phyloP scores from a whole-genome alignment of 2,329 filamentous ascomycete genomes.

The Rhynchosporium graminicola region DNA sequence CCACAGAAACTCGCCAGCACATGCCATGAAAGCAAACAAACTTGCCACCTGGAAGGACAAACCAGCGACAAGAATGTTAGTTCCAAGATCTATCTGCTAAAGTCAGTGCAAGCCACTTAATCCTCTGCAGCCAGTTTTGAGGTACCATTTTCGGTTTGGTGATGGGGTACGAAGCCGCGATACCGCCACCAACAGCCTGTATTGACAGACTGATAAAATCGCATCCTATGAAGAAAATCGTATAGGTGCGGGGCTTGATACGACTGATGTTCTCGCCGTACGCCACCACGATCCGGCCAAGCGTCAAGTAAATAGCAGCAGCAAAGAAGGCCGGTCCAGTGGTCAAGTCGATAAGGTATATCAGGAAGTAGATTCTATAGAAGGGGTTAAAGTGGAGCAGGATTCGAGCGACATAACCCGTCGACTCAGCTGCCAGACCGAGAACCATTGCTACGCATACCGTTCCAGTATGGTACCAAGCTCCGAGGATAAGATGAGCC shows the following conservation, averaged over 20 bases:
- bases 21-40: constrained; percentile 41
- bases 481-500: neutral
- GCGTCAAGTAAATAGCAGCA: constrained; percentile 57
- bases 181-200: constrained; percentile 58
- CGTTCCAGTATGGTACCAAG: neutral
- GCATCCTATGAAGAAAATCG: constrained; percentile 60
- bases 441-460: neutral
- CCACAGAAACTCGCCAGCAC: constrained; percentile 22
- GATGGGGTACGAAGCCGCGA: constrained; percentile 49
- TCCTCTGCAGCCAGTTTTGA: neutral
- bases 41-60: constrained; percentile 58
- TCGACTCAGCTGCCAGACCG: neutral
- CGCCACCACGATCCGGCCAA: constrained; percentile 57
- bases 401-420: neutral
- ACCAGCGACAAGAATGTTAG: constrained; percentile 59
- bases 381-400: constrained; percentile 29
- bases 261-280: constrained; percentile 51
- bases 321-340: constrained; percentile 58
- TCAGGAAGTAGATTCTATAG: constrained; percentile 50
- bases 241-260: constrained; percentile 50
- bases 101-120: neutral
- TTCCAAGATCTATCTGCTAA: constrained; percentile 44
- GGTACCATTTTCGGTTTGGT: neutral
- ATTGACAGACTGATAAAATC: constrained; percentile 58
- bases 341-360: constrained; percentile 57